Evolutionary conservation across 129 eudicot genomes (phyloP).

Genomic region (Solidago caesia): DNA sequence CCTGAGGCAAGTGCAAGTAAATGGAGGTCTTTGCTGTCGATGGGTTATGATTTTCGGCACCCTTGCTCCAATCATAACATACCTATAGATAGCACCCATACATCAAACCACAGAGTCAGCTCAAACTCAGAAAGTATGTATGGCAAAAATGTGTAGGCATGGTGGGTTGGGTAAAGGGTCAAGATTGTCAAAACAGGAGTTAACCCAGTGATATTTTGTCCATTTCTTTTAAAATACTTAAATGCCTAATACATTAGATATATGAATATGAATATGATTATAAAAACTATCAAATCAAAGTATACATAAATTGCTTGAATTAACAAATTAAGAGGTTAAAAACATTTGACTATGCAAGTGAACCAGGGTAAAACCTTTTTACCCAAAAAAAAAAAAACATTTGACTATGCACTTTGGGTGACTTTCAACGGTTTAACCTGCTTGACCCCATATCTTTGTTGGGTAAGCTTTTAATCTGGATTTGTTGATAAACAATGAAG

Average conservation of each 20-base stretch:
- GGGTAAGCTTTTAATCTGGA: not conserved
- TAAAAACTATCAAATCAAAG: no score
- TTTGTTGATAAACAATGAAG: not conserved
- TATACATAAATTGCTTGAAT: no score
- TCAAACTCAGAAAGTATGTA: not conserved
- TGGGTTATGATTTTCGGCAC: slow-evolving; percentile 94
- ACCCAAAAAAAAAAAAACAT: no score
- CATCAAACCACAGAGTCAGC: slow-evolving; percentile 4
- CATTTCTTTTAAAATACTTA: not conserved
- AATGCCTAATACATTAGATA: no score
- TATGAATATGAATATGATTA: no score
- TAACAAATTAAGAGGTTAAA: no score
- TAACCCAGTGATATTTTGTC: not conserved
- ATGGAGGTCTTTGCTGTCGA: slow-evolving; percentile 68
- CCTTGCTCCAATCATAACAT: slow-evolving; percentile 52
- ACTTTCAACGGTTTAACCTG: not conserved
- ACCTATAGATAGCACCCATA: slow-evolving; percentile 20
- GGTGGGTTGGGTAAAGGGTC: not conserved
- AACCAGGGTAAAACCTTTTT: no score
- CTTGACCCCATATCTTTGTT: not conserved
- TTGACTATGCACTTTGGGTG: not conserved
- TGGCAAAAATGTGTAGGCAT: not conserved
- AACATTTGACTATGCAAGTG: no score
- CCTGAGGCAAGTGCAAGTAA: slow-evolving; percentile 73
- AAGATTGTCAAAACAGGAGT: not conserved